Evolutionary conservation across 441 rosid genomes (phyloP), one percentile per base, ranked within the genome.

Genomic region (Daphne laureola): DNA sequence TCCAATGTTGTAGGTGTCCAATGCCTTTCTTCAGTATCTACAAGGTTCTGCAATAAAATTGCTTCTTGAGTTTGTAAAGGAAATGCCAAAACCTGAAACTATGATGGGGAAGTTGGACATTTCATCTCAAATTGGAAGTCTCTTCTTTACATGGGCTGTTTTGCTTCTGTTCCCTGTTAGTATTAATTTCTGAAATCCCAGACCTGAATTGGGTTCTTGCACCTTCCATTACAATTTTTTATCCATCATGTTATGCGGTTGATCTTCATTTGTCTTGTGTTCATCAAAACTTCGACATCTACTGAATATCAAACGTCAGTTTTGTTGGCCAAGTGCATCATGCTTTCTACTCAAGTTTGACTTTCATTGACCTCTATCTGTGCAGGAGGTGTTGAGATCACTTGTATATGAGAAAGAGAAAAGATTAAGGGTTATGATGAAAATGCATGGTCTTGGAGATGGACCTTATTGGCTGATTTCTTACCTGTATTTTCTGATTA

Each of bases 371-470:
- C 58, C 43, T n/a, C 36, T 59, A 43, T 31, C 40, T 16, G 45
- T 76, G 63, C 59, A 93, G 97, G 96, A 85, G 73, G 74, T 82
- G 40, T 64, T 90, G 77, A 67, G 82, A 64, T 45, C 91, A 14
- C 59, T 93, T 64, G 96, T 93, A 26, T 90, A 90, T 35, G 99
- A 93, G 82, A 90, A 85, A 61, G 79, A 90, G 63, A 73, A 83
- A 40, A 83, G 74, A 53, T 73, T 90, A 59, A 78, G 99, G 69
- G 81, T 93, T 61, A 93, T 93, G 93, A 93, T 90, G 99, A 90
- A 90, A 77, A 90, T 93, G 99, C 99, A 93, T 3, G 97, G 97
- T 45, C 85, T 93, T 59, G 89, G 97, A 12, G 96, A 90, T 64
- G 96, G 90, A 58, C 93, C 99, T 61, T 93, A 90, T 60, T 93